These are phyloP conservation scores for Canna indica DNA, from an alignment of 176 grass and related monocot species.

Conservation along the genomic window DNA sequence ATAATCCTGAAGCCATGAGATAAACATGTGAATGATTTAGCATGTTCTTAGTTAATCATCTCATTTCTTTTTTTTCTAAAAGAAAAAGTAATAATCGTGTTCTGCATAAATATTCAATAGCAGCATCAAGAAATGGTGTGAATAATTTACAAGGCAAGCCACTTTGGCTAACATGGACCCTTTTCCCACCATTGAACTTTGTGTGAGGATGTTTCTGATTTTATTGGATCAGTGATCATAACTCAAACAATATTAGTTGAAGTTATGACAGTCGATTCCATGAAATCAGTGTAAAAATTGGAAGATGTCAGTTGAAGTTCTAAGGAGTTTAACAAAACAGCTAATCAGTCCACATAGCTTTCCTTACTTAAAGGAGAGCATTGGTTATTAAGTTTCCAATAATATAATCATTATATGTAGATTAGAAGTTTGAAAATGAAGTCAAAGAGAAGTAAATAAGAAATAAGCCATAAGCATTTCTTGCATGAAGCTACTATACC, in stretches of 20 bases:
- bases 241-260: no score
- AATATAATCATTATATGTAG: neutral
- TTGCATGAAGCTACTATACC: constrained; percentile 32
- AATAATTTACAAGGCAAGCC: neutral
- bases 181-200: no score
- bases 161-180: no score
- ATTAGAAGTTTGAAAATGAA: neutral
- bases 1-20: neutral
- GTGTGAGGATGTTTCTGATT: no score
- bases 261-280: no score
- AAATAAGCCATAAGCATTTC: neutral
- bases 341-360: neutral
- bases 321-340: neutral
- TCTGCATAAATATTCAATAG: neutral
- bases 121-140: neutral
- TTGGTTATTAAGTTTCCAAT: no score
- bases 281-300: neutral
- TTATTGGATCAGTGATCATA: no score
- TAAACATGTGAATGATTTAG: neutral
- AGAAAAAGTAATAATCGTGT: no score
- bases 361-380: neutral
- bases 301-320: no score
- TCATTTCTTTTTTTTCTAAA: no score
- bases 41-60: neutral
- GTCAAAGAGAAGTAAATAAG: neutral